Percentiles rank a stretch among this genome's conserved stretches.
Conservation (phyloP, 169 alveolate genomes). For the Eimeria falciformis region DNA sequence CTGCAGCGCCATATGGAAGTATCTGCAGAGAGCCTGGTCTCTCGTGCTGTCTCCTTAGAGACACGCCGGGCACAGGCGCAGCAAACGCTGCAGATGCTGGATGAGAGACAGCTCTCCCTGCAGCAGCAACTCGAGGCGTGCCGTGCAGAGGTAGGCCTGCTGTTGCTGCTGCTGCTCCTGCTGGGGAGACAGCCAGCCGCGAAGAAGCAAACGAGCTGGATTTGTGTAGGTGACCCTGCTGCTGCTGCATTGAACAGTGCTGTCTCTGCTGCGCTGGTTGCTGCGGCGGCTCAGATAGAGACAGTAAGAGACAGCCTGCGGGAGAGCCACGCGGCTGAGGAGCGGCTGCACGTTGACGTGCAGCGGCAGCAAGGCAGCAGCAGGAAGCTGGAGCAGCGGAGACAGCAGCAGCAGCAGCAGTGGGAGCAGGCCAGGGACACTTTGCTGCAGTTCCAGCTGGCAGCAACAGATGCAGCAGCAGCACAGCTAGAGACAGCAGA, state of each 20-base stretch:
- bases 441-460: conserved; percentile 44
- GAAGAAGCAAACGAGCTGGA: neutral
- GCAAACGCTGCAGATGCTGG: conserved; percentile 38
- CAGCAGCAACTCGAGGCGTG: conserved; percentile 45
- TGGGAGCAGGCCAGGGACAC: conserved; percentile 4
- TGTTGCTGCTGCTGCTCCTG: conserved; percentile 41
- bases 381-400: conserved; percentile 36
- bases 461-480: conserved; percentile 65
- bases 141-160: conserved; percentile 26
- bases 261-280: conserved; percentile 50
- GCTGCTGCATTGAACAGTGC: neutral
- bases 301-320: neutral
- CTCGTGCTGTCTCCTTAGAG: conserved; percentile 25
- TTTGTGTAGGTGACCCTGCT: neutral
- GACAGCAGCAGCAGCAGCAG: conserved; percentile 63
- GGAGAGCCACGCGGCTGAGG: conserved; percentile 47
- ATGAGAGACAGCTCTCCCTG: conserved; percentile 41
- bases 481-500: conserved; percentile 33
- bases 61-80: conserved; percentile 16
- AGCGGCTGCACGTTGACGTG: conserved; percentile 53
- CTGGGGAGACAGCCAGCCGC: neutral
- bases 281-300: conserved; percentile 62
- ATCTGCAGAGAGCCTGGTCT: conserved; percentile 15
- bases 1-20: conserved; percentile 27
- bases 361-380: conserved; percentile 68